Evolutionary conservation across 2,329 filamentous ascomycete genomes (phyloP).

Genomic region (Sarocladium oryzae): DNA sequence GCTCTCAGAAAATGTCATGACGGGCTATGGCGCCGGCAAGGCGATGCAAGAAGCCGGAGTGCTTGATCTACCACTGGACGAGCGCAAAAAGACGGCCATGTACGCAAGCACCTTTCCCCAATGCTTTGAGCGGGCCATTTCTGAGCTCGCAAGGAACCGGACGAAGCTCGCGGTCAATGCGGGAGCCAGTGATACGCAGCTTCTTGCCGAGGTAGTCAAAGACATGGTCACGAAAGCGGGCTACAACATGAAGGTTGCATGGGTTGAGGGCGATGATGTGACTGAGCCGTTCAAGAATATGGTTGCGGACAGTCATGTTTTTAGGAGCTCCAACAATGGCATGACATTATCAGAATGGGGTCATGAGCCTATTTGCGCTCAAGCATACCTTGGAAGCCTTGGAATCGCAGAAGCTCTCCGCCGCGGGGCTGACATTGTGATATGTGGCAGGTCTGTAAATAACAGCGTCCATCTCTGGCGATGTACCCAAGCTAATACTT

Average conservation of each 20-base stretch:
- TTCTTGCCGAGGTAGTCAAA: constrained; percentile 18
- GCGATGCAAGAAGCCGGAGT: neutral
- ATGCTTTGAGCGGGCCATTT: constrained; percentile 13
- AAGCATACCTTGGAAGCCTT: constrained; percentile 38
- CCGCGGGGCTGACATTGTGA: constrained; percentile 34
- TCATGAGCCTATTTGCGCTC: constrained; percentile 25
- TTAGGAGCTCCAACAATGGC: constrained; percentile 15
- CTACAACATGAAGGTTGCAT: constrained; percentile 23
- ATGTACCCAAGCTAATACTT: no score
- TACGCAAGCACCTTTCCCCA: constrained; percentile 23
- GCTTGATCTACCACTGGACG: constrained; percentile 6
- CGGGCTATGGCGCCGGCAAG: constrained; percentile 7
- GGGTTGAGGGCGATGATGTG: constrained; percentile 28
- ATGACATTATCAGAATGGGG: constrained; percentile 11
- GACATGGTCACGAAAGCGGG: constrained; percentile 18
- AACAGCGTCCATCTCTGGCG: no score
- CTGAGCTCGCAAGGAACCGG: constrained; percentile 20
- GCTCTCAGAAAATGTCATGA: constrained; percentile 10
- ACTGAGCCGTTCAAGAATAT: constrained; percentile 14
- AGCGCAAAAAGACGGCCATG: constrained; percentile 14
- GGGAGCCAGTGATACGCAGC: constrained; percentile 25
- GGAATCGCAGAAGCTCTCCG: constrained; percentile 33
- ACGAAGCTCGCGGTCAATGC: constrained; percentile 29
- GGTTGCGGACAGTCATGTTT: constrained; percentile 12
- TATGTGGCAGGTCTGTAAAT: constrained; percentile 35